phyloP scores from a whole-genome alignment of 1,139 yeast genomes.

The Yamadazyma conglobata region DNA sequence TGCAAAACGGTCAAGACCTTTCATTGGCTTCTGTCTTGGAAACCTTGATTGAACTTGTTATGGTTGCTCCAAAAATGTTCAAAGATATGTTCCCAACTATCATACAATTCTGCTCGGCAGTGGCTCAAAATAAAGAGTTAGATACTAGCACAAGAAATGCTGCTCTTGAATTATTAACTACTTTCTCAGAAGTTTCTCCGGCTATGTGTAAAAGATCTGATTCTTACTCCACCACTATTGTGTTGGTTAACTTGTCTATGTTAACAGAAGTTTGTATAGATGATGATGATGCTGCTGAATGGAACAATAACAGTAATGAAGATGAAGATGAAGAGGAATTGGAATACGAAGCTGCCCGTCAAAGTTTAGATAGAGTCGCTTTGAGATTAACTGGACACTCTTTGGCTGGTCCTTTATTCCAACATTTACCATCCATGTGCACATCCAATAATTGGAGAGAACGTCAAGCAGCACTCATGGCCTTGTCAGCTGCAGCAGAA shows the following conservation, averaged over 20 bases:
- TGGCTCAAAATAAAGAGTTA: constrained; percentile 75
- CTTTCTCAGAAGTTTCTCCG: constrained; percentile 92
- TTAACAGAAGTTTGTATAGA: constrained; percentile 91
- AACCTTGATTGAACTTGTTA: constrained; percentile 83
- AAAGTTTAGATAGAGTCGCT: constrained; percentile 85
- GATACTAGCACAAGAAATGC: constrained; percentile 80
- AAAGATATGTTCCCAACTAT: constrained; percentile 84
- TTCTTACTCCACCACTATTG: constrained; percentile 67
- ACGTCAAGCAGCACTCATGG: constrained; percentile 96
- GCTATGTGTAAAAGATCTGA: constrained; percentile 87
- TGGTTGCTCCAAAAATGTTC: constrained; percentile 92
- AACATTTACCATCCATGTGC: constrained; percentile 80
- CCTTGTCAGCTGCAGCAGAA: constrained; percentile 93
- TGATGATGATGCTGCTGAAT: constrained; percentile 85
- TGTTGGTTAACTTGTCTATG: constrained; percentile 72
- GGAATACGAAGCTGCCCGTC: constrained; percentile 89
- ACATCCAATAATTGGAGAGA: constrained; percentile 82
- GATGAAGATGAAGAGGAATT: constrained; percentile 83
- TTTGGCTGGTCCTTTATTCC: constrained; percentile 82
- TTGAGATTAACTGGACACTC: constrained; percentile 79
- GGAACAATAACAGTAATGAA: constrained; percentile 80
- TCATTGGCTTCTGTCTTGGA: constrained; percentile 88
- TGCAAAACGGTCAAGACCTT: constrained; percentile 72
- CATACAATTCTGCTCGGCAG: constrained; percentile 77
- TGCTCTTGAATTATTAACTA: constrained; percentile 82